Conservation (phyloP, 75 land plant genomes). For the Sequoia sempervirens region DNA sequence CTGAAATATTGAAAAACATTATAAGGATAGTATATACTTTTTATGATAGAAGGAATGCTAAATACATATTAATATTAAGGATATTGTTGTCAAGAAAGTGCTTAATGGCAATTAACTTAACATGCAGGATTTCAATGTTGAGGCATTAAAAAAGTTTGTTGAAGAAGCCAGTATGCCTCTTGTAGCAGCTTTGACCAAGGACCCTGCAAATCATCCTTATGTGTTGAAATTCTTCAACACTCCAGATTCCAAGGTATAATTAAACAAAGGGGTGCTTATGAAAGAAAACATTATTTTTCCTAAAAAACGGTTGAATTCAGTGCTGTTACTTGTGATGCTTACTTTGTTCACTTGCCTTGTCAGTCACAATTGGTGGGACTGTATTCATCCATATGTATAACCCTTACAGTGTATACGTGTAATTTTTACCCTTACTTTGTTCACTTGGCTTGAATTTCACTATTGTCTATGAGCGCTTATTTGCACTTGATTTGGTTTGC, state of each 20-base stretch:
- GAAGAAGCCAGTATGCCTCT: too few relatives aligned
- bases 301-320: background rate
- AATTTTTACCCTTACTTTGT: background rate
- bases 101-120: background rate
- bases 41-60: background rate
- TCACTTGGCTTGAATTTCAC: background rate
- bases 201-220: constrained; percentile 29
- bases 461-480: background rate
- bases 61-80: background rate
- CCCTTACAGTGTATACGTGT: background rate
- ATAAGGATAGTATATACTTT: background rate
- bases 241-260: constrained; percentile 11
- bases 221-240: background rate
- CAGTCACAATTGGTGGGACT: background rate
- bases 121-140: background rate
- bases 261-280: background rate
- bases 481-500: background rate
- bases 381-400: background rate
- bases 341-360: background rate
- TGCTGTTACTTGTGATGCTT: background rate
- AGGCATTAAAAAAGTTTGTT: too few relatives aligned
- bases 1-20: background rate
- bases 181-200: too few relatives aligned
- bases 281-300: background rate
- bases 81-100: background rate